Conservation (phyloP, 2,329 filamentous ascomycete genomes). For the Ceratocystis albifundus region DNA sequence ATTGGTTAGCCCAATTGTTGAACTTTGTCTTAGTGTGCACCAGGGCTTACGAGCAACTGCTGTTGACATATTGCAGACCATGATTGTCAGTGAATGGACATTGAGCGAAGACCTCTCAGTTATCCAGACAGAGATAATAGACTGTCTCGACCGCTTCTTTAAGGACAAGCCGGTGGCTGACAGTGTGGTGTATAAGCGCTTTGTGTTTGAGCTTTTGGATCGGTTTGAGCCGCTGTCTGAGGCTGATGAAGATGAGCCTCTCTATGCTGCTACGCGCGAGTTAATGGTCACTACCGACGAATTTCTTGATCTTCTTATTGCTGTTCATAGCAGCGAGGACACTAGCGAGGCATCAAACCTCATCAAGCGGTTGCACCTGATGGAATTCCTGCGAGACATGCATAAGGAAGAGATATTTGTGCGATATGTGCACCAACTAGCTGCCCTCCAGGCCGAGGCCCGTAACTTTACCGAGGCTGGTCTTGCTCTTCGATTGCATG, state of each 20-base stretch:
- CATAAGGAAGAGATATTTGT: constrained; percentile 95
- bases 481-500: constrained; percentile 77
- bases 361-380: constrained; percentile 77
- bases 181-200: constrained; percentile 81
- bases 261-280: constrained; percentile 65
- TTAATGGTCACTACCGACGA: constrained; percentile 80
- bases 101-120: constrained; percentile 82
- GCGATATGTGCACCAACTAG: constrained; percentile 86
- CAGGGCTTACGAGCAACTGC: constrained; percentile 81
- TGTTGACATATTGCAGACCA: constrained; percentile 86
- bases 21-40: constrained; percentile 89
- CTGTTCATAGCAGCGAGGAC: constrained; percentile 67
- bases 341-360: constrained; percentile 67
- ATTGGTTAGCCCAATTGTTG: constrained; percentile 80
- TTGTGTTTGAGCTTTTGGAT: constrained; percentile 72
- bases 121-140: constrained; percentile 93
- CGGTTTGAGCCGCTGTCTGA: constrained; percentile 63
- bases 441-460: constrained; percentile 60
- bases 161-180: constrained; percentile 81
- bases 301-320: constrained; percentile 78
- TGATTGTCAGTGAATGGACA: constrained; percentile 98
- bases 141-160: constrained; percentile 80
- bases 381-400: constrained; percentile 96
- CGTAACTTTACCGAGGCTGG: constrained; percentile 80
- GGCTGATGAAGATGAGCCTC: constrained; percentile 48